Evolutionary conservation across 371 early-diverging fungal species (phyloP), one percentile per base, ranked within the genome.

Genomic region (Conidiobolus coronatus): DNA sequence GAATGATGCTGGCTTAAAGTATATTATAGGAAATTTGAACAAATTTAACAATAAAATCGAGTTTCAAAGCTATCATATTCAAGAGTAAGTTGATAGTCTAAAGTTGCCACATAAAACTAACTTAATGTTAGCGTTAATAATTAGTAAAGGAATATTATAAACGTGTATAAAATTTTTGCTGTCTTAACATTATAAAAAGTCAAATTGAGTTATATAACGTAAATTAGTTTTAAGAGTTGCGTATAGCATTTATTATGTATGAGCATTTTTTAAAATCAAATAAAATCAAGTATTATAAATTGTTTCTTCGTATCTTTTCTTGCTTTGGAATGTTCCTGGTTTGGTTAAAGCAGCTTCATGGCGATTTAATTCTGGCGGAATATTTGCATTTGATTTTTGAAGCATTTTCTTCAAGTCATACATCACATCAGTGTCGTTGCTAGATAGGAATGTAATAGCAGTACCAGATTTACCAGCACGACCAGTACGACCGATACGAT

Each of bases 401-500:
- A 95, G 59, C 80, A 90, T 80, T 58, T 79, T 78, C 59, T 78
- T 73, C 49, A 96, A 66, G 55, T 95, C 97, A 56, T 73, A 81
- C 63, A 81, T 76, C 36, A 93, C 86, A 46, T 87, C 93, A 6
- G 81, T 60, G 60, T 96, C 94, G n/a, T 67, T 66, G 15, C 55
- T 57, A 7, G 74, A 60, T 21, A 98, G 55, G 57, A 99, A 97
- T 11, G 97, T 86, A 24, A 96, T 71, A 0, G 98, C 87, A 14
- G 77, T 69, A 49, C 99, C 99, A n/a, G 68, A 66, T 51, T 81
- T 77, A 36, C 99, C 98, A 24, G 95, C 95, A 60, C 96, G 83
- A 53, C 94, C 97, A 1, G 98, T 96, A 57, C 98, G 80, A 54
- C 96, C 97, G 52, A 95, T 89, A 59, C 95, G 76, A 70, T 95